Evolutionary conservation across 352 stramenopile genomes (phyloP).

Genomic region (Elongisporangium undulatum): DNA sequence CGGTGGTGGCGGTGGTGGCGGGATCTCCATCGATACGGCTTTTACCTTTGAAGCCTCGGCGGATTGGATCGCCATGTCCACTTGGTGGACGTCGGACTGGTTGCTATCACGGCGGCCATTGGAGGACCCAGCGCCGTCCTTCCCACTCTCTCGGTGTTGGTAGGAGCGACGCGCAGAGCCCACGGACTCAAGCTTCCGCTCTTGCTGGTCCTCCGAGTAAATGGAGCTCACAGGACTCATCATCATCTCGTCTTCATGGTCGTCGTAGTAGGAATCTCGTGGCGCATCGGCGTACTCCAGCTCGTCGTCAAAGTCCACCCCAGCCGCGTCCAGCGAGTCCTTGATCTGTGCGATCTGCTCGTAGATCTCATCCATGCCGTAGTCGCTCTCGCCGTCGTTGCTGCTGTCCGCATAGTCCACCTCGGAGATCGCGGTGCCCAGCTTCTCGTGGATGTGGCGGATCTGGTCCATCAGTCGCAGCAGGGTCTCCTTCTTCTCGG

Average conservation of each 20-base stretch:
- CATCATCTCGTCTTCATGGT: neutral
- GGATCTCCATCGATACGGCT: neutral
- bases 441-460: slow-evolving; percentile 60
- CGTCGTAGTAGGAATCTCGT: slow-evolving; percentile 4
- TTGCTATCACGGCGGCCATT: neutral
- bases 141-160: neutral
- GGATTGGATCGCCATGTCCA: neutral
- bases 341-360: slow-evolving; percentile 47
- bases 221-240: neutral
- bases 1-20: no score
- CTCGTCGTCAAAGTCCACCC: slow-evolving; percentile 42
- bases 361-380: slow-evolving; percentile 36
- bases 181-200: neutral
- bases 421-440: slow-evolving; percentile 60
- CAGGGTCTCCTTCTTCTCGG: slow-evolving; percentile 37
- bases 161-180: neutral
- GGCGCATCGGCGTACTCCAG: slow-evolving; percentile 20
- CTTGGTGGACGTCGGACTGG: neutral
- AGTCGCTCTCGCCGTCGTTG: slow-evolving; percentile 21
- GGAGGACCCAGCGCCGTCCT: neutral
- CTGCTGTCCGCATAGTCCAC: slow-evolving; percentile 27
- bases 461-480: slow-evolving; percentile 58
- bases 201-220: neutral
- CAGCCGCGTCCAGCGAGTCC: slow-evolving; percentile 40
- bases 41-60: neutral